Conservation (phyloP, 768 basidiomycete species). For the Auricularia sp. region DNA sequence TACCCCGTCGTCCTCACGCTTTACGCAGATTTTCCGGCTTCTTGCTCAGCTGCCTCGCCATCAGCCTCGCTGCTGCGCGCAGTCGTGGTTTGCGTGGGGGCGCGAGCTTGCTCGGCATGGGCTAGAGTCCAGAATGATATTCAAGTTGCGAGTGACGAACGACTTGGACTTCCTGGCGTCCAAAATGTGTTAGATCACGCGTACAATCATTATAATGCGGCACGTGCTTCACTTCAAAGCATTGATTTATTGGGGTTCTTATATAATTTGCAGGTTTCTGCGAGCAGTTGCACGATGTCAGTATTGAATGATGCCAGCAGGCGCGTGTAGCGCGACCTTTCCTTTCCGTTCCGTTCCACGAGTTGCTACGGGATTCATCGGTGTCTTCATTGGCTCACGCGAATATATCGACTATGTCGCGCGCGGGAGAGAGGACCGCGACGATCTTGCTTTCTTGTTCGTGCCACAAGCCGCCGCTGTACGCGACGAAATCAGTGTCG, state of each 20-base stretch:
- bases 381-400: not conserved
- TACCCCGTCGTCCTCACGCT: not conserved
- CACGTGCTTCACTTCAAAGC: not conserved
- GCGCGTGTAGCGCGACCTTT: too few relatives aligned
- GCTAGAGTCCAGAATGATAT: not conserved
- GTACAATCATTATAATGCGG: not conserved
- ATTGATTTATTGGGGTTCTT: not conserved
- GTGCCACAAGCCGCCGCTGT: conserved; percentile 23
- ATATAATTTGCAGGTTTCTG: too few relatives aligned
- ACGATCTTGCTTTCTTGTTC: conserved; percentile 12
- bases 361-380: too few relatives aligned
- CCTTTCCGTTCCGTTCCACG: too few relatives aligned
- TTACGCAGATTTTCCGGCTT: conserved; percentile 65
- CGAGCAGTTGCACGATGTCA: too few relatives aligned
- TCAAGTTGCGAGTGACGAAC: not conserved
- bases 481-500: conserved; percentile 24
- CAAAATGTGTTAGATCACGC: not conserved
- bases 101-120: not conserved
- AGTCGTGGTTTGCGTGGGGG: conserved; percentile 35
- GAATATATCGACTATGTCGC: not conserved
- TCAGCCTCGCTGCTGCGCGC: conserved; percentile 64
- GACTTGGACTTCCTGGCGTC: not conserved
- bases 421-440: conserved; percentile 6
- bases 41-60: conserved; percentile 69
- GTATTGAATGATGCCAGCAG: too few relatives aligned